Percentiles rank a stretch among this genome's conserved stretches.
Evolutionary conservation across 306 rosid species (phyloP).

Genomic region (Glycine latifolia): DNA sequence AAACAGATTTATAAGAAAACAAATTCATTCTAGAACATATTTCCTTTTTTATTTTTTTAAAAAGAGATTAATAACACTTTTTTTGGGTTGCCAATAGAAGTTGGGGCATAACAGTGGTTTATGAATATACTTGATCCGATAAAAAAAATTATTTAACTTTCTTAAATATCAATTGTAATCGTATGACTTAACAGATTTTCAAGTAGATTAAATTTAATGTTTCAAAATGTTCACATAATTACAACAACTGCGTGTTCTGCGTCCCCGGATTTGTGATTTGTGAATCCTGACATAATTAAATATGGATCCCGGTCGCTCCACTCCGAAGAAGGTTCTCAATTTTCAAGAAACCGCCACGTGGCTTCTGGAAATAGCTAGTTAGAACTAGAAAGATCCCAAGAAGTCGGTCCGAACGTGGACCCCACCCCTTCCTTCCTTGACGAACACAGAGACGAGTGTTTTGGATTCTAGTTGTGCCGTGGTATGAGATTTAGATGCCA

Average conservation of each 20-base stretch:
- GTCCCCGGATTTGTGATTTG: neutral
- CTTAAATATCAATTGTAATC: neutral
- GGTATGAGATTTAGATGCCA: neutral
- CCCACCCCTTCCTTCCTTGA: constrained; percentile 25
- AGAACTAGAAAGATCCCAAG: constrained; percentile 49
- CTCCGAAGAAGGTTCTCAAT: constrained; percentile 29
- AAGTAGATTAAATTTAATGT: neutral
- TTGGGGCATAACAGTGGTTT: too few relatives aligned
- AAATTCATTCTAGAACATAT: too few relatives aligned
- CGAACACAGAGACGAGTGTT: constrained; percentile 12
- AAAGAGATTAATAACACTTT: too few relatives aligned
- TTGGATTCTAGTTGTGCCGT: constrained; percentile 13
- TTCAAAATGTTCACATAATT: too few relatives aligned
- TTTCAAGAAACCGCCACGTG: constrained; percentile 52
- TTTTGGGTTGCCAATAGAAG: too few relatives aligned
- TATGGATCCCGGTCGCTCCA: too few relatives aligned
- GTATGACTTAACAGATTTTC: neutral
- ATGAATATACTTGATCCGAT: too few relatives aligned
- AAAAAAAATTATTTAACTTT: neutral
- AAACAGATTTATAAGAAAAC: too few relatives aligned
- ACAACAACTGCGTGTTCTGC: too few relatives aligned
- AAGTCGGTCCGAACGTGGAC: constrained; percentile 46
- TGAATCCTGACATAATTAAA: too few relatives aligned
- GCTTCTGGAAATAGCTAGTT: constrained; percentile 50
- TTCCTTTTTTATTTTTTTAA: too few relatives aligned